phyloP scores from a whole-genome alignment of 106 monocot species.

The Allium fistulosum region DNA sequence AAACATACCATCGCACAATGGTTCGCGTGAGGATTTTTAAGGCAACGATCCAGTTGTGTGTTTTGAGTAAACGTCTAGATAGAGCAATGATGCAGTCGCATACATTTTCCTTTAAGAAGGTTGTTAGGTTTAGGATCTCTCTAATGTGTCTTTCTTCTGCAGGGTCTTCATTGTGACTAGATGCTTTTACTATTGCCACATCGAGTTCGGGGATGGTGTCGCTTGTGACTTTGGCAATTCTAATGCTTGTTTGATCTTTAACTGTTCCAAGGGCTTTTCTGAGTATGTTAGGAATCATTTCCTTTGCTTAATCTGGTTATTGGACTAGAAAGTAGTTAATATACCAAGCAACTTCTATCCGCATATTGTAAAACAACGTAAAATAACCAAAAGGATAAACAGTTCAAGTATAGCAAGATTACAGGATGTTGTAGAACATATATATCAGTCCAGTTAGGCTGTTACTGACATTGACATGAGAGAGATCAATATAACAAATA shows the following conservation, averaged over 20 bases:
- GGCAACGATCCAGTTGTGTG: constrained; percentile 68
- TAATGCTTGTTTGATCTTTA: constrained; percentile 64
- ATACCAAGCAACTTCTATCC: too few relatives aligned
- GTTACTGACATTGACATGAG: too few relatives aligned
- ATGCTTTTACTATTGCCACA: constrained; percentile 56
- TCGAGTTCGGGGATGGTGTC: constrained; percentile 49
- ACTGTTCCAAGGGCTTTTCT: constrained; percentile 59
- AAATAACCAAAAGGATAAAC: too few relatives aligned
- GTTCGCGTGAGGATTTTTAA: constrained; percentile 33
- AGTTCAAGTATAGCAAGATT: too few relatives aligned
- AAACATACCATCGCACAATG: too few relatives aligned
- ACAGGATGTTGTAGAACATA: too few relatives aligned
- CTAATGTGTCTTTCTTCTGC: constrained; percentile 58
- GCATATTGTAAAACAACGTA: too few relatives aligned
- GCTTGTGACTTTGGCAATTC: constrained; percentile 54
- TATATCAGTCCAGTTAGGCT: too few relatives aligned
- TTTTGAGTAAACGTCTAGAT: constrained; percentile 47
- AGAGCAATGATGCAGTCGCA: constrained; percentile 36
- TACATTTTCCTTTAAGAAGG: constrained; percentile 38
- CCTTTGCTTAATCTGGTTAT: background rate
- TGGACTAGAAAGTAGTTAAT: too few relatives aligned
- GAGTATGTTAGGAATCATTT: constrained; percentile 43
- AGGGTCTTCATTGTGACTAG: constrained; percentile 63
- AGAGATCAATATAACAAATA: too few relatives aligned
- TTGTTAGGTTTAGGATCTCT: constrained; percentile 62